phyloP scores from a whole-genome alignment of 1,139 yeast genomes.

The Yamadazyma mexicana region DNA sequence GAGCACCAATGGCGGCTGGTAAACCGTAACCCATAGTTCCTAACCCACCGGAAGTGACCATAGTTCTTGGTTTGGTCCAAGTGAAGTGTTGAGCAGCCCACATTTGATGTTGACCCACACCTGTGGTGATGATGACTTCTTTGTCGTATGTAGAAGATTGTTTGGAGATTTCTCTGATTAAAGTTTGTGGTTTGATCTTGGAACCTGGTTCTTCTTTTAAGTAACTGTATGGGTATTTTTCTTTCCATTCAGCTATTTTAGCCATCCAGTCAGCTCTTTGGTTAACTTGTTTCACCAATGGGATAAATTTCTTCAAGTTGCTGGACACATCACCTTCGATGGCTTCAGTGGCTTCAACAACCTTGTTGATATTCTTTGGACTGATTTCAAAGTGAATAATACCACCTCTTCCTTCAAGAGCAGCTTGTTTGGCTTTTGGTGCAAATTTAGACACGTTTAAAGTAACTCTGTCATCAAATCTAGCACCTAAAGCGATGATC shows the following conservation, averaged over 20 bases:
- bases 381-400: constrained; percentile 93
- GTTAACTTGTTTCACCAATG: constrained; percentile 59
- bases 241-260: constrained; percentile 77
- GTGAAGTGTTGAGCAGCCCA: constrained; percentile 99
- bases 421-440: constrained; percentile 89
- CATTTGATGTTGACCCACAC: constrained; percentile 99
- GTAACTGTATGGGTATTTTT: constrained; percentile 81
- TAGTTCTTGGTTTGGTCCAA: constrained; percentile 87
- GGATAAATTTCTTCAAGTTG: constrained; percentile 72
- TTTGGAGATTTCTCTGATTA: constrained; percentile 73
- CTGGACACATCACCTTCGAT: constrained; percentile 92
- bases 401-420: constrained; percentile 88
- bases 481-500: constrained; percentile 91
- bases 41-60: constrained; percentile 96
- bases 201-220: constrained; percentile 76
- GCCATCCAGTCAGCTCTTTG: constrained; percentile 80
- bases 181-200: constrained; percentile 89
- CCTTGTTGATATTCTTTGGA: constrained; percentile 96
- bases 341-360: constrained; percentile 95
- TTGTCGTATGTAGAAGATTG: constrained; percentile 67
- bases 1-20: constrained; percentile 98
- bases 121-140: constrained; percentile 88
- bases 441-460: constrained; percentile 85
- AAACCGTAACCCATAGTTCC: constrained; percentile 99
- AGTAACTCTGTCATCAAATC: constrained; percentile 98